Evolutionary conservation across 2,329 filamentous ascomycete genomes (phyloP).

Genomic region (Apiospora kogelbergensis): DNA sequence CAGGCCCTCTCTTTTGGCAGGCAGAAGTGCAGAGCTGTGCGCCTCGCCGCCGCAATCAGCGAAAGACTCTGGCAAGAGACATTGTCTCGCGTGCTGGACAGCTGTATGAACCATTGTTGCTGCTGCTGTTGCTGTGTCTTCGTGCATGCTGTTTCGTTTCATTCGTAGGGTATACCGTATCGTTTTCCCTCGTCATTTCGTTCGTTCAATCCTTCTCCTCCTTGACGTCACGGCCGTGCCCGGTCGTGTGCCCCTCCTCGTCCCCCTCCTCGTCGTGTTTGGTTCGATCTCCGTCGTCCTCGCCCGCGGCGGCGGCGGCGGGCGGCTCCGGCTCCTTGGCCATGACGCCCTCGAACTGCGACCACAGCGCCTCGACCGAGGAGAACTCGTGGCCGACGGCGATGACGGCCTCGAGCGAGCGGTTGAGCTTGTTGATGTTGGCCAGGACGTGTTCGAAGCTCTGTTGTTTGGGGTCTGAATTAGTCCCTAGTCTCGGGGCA

Average conservation of each 20-base stretch:
- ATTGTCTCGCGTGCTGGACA: too few species aligned
- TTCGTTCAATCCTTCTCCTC: not conserved
- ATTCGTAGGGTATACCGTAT: not conserved
- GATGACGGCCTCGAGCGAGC: constrained; percentile 87
- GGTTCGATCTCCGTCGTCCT: constrained; percentile 15
- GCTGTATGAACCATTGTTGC: too few species aligned
- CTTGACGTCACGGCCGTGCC: constrained; percentile 14
- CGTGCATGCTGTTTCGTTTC: too few species aligned
- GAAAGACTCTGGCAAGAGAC: too few species aligned
- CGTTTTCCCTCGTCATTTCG: not conserved
- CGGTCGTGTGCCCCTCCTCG: constrained; percentile 22
- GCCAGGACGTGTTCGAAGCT: constrained; percentile 87
- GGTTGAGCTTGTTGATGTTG: constrained; percentile 94
- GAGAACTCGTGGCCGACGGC: constrained; percentile 95
- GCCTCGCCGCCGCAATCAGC: too few species aligned
- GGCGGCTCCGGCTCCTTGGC: constrained; percentile 53
- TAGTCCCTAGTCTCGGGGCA: not conserved
- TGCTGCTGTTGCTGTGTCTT: too few species aligned
- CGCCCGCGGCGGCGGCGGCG: constrained; percentile 15
- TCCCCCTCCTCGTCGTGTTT: constrained; percentile 10
- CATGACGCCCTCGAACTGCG: constrained; percentile 96
- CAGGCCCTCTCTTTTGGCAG: too few species aligned
- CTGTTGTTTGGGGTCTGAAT: constrained; percentile 34
- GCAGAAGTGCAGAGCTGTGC: too few species aligned
- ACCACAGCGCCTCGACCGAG: constrained; percentile 96